Evolutionary conservation across 2,329 filamentous ascomycete genomes (phyloP).

Genomic region (Plenodomus lindquistii): DNA sequence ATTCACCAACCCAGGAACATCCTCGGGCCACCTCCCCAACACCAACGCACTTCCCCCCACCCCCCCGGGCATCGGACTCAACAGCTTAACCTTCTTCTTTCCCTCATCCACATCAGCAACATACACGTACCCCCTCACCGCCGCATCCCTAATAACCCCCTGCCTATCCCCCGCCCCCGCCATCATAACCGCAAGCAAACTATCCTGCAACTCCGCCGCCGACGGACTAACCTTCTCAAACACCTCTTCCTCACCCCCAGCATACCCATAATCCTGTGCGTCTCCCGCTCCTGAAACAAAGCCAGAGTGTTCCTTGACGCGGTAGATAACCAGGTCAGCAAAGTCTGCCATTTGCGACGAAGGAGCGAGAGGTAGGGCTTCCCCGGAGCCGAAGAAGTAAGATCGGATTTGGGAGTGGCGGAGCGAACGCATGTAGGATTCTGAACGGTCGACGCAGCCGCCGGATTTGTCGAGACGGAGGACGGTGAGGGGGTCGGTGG

Average conservation of each 20-base stretch:
- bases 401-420: constrained; percentile 80
- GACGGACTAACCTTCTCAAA: constrained; percentile 69
- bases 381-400: constrained; percentile 84
- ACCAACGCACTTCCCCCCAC: constrained; percentile 80
- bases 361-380: constrained; percentile 69
- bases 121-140: constrained; percentile 90
- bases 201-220: constrained; percentile 72
- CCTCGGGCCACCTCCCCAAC: constrained; percentile 85
- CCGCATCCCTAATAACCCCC: constrained; percentile 75
- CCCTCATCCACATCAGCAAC: constrained; percentile 89
- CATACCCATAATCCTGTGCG: constrained; percentile 3
- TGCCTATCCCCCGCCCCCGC: constrained; percentile 70
- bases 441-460: constrained; percentile 78
- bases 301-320: constrained; percentile 62
- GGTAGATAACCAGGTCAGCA: constrained; percentile 73
- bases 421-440: constrained; percentile 71
- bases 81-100: constrained; percentile 75
- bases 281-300: constrained; percentile 4
- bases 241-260: constrained; percentile 39
- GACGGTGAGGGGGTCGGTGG: constrained; percentile 72
- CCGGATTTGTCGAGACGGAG: constrained; percentile 82
- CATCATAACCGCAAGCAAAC: constrained; percentile 82
- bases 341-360: constrained; percentile 86
- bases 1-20: constrained; percentile 72
- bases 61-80: constrained; percentile 81